phyloP scores from a whole-genome alignment of 129 eudicot species.

The Flaveria sonorensis region DNA sequence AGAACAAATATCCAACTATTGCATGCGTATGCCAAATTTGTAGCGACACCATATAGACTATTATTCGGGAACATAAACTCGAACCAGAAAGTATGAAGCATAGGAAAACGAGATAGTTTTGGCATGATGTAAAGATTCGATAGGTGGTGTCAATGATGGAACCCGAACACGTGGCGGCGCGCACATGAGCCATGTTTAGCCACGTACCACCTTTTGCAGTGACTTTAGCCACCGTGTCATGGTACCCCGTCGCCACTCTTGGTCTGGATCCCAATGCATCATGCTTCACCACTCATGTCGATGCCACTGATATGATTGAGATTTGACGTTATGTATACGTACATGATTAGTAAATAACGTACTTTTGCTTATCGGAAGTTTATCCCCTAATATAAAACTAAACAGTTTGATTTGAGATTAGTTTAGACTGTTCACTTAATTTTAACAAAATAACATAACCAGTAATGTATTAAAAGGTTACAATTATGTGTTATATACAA shows the following conservation, averaged over 20 bases:
- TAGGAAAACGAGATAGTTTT: conserved; percentile 7
- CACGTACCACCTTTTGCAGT: conserved; percentile 23
- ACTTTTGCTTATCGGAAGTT: no score
- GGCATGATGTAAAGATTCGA: background rate
- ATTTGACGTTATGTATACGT: no score
- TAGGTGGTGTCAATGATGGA: conserved; percentile 26
- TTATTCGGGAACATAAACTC: conserved; percentile 12
- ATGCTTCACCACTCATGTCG: background rate
- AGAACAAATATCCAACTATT: no score
- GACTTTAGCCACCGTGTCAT: conserved; percentile 8
- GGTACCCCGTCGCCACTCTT: background rate
- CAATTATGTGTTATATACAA: no score
- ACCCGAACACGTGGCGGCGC: conserved; percentile 3
- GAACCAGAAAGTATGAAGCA: background rate
- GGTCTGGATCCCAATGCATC: background rate
- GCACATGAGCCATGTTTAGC: conserved; percentile 4
- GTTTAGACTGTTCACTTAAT: no score
- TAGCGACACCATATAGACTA: background rate
- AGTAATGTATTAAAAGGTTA: no score
- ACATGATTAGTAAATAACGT: no score
- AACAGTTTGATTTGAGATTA: no score
- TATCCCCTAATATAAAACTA: no score
- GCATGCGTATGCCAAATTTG: no score
- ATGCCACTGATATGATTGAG: background rate
- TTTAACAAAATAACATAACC: no score